Evolutionary conservation across 192 early-diverging fungal species (phyloP).

Genomic region (Rhizophagus sp.): DNA sequence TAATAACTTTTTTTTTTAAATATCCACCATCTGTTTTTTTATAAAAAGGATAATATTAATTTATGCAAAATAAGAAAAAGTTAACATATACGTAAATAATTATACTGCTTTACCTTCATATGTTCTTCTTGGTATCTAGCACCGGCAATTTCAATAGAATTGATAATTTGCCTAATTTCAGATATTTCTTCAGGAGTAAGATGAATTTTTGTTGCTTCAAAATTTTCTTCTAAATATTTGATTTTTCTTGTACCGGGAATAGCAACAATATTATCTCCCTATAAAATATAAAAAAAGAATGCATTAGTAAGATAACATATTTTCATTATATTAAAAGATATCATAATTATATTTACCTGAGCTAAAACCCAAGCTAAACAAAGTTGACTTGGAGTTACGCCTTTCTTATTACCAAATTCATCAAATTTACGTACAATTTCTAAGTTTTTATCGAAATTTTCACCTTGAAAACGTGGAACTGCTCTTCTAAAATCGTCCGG

Average conservation of each 20-base stretch:
- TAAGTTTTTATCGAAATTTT: slow-evolving; percentile 61
- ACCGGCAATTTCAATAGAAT: no score
- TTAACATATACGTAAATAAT: no score
- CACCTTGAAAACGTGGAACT: slow-evolving; percentile 59
- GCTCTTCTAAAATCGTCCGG: slow-evolving; percentile 53
- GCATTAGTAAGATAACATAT: no score
- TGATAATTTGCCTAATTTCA: slow-evolving; percentile 34
- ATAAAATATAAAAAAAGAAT: no score
- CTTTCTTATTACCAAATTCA: slow-evolving; percentile 53
- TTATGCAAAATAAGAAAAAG: no score
- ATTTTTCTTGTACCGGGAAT: slow-evolving; percentile 59
- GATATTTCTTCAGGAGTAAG: slow-evolving; percentile 37
- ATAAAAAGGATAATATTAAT: no score
- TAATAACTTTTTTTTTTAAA: no score
- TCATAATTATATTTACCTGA: slow-evolving; percentile 45
- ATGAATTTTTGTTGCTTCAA: slow-evolving; percentile 37
- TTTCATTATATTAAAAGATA: no score
- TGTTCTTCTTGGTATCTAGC: no score
- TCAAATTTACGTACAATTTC: slow-evolving; percentile 57
- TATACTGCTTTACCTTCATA: no score
- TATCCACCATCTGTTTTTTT: no score
- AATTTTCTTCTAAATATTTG: slow-evolving; percentile 47
- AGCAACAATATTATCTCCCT: slow-evolving; percentile 33
- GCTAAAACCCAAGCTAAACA: slow-evolving; percentile 65
- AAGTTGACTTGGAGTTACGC: slow-evolving; percentile 52